Conservation (phyloP, 2,329 filamentous ascomycete genomes). For the Cadophora sp. region DNA sequence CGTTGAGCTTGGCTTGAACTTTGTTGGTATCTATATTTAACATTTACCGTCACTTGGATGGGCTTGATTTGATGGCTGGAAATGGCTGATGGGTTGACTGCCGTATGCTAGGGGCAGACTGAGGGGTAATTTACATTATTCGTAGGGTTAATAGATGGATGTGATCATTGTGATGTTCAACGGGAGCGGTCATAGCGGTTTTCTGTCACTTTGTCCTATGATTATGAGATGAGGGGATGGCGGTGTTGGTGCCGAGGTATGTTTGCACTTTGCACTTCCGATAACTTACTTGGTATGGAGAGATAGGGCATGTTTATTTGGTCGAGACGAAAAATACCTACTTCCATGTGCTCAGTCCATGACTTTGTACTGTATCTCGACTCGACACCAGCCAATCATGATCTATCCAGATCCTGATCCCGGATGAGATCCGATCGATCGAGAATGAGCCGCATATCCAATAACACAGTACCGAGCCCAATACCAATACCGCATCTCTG, state of each 20-base stretch:
- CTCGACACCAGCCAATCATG: neutral
- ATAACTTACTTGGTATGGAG: too few species aligned
- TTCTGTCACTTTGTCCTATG: neutral
- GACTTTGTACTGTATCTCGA: too few species aligned
- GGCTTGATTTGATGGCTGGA: neutral
- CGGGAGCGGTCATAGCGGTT: conserved; percentile 6
- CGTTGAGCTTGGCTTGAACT: neutral
- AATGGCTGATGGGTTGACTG: too few species aligned
- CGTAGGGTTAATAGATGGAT: neutral
- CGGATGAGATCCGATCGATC: neutral
- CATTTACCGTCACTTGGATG: neutral
- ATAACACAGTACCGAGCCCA: neutral
- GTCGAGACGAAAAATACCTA: too few species aligned
- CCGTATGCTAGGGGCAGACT: too few species aligned
- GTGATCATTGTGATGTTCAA: neutral
- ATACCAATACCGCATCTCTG: neutral
- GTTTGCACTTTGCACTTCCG: too few species aligned
- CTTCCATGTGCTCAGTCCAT: too few species aligned
- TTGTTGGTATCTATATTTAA: too few species aligned
- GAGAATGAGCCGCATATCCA: neutral
- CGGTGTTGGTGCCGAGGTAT: too few species aligned
- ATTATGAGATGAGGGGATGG: too few species aligned
- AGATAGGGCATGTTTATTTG: too few species aligned
- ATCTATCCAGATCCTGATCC: neutral
- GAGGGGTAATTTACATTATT: neutral